These are phyloP conservation scores for Rhizopogon vesiculosus DNA, from an alignment of 768 basidiomycete genomes.

Conservation along the genomic window DNA sequence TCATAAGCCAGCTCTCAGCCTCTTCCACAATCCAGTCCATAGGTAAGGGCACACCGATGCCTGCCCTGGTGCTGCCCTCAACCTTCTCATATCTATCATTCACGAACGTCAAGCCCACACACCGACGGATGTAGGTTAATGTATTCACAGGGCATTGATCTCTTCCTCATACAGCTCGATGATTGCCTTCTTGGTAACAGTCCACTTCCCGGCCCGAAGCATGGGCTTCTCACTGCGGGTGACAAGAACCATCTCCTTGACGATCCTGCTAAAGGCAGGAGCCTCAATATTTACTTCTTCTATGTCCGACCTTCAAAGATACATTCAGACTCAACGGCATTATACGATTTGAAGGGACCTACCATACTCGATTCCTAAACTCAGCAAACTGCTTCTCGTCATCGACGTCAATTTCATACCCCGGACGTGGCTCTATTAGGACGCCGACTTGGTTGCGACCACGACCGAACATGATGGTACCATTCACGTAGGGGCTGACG, in stretches of 20 bases:
- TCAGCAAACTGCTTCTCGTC: constrained; percentile 22
- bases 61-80: constrained; percentile 17
- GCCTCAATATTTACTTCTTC: constrained; percentile 38
- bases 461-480: constrained; percentile 37
- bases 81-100: constrained; percentile 26
- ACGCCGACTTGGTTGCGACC: constrained; percentile 24
- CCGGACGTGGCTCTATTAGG: constrained; percentile 28
- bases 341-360: not conserved
- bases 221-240: constrained; percentile 38
- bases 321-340: not conserved
- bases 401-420: constrained; percentile 26
- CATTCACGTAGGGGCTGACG: constrained; percentile 17
- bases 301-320: constrained; percentile 27
- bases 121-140: not conserved
- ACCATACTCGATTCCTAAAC: constrained; percentile 37
- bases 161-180: constrained; percentile 38
- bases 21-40: constrained; percentile 15
- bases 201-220: constrained; percentile 40
- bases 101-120: not conserved
- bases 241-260: constrained; percentile 49
- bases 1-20: constrained; percentile 22
- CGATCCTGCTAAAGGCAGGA: constrained; percentile 39
- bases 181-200: constrained; percentile 37
- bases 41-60: constrained; percentile 17
- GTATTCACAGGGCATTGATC: constrained; percentile 39